Evolutionary conservation across 108 stramenopile genomes (phyloP).

Genomic region (Skeletonema marinoi): DNA sequence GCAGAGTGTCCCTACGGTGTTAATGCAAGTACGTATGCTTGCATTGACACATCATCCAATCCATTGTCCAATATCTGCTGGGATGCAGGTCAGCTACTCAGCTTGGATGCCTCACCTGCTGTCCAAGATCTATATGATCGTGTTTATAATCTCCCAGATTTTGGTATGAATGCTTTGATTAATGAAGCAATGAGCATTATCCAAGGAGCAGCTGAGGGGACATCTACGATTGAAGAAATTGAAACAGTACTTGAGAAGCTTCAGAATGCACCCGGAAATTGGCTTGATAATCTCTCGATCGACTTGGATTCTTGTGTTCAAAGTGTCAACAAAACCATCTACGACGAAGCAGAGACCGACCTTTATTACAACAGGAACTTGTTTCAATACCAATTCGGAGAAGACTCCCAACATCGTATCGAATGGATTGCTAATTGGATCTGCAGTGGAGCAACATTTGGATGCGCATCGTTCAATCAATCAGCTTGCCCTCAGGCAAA

Average conservation of each 20-base stretch:
- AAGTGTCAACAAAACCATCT: background rate
- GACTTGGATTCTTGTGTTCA: background rate
- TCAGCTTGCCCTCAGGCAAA: background rate
- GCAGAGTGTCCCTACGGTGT: background rate
- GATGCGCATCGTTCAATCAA: background rate
- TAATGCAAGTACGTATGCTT: background rate
- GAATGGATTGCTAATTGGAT: background rate
- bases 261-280: background rate
- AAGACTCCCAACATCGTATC: background rate
- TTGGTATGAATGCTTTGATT: background rate
- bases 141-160: background rate
- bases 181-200: background rate
- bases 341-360: too few species aligned
- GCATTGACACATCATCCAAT: background rate
- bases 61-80: background rate
- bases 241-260: background rate
- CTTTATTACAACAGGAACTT: background rate
- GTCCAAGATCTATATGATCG: background rate
- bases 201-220: background rate
- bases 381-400: too few species aligned
- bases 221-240: background rate
- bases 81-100: background rate
- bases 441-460: background rate
- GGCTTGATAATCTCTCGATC: background rate
- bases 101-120: background rate